Conservation (phyloP, 495 filamentous ascomycete species). For the Talaromyces ruber region DNA sequence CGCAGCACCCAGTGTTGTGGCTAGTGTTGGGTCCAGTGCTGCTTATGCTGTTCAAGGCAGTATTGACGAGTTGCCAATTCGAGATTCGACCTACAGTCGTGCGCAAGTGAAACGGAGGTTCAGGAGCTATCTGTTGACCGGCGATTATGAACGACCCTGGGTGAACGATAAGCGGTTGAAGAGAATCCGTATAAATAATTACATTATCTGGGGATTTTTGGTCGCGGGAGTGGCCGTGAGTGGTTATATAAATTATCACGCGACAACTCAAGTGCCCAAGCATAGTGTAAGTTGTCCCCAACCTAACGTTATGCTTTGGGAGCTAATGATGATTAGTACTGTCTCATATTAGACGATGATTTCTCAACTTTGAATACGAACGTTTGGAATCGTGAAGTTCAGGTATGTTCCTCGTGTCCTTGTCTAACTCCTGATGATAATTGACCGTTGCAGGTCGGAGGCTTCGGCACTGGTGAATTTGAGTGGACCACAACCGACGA, state of each 20-base stretch:
- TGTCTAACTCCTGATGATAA: neutral
- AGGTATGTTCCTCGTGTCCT: constrained; percentile 4
- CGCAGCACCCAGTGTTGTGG: neutral
- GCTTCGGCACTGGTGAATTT: constrained; percentile 82
- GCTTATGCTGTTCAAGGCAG: constrained; percentile 1
- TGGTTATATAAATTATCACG: constrained; percentile 18
- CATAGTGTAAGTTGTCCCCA: constrained; percentile 6
- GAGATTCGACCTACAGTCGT: constrained; percentile 2
- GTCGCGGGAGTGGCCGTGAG: constrained; percentile 18
- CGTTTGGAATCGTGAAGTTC: constrained; percentile 68
- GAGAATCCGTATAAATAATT: constrained; percentile 19
- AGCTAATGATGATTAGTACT: constrained; percentile 43
- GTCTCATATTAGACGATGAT: constrained; percentile 59
- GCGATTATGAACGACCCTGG: constrained; percentile 32
- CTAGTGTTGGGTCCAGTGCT: neutral
- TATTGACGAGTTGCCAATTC: neutral
- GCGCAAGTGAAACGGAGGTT: constrained; percentile 12
- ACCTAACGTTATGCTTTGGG: neutral
- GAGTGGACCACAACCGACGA: constrained; percentile 61
- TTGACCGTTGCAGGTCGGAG: constrained; percentile 46
- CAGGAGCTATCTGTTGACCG: constrained; percentile 23
- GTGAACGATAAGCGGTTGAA: constrained; percentile 16
- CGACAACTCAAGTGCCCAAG: constrained; percentile 11
- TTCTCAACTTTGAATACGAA: constrained; percentile 51
- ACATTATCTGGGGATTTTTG: constrained; percentile 25